Percentiles rank a stretch among this genome's conserved stretches.
phyloP scores from a whole-genome alignment of 345 rosid genomes.

The Populus davidiana region DNA sequence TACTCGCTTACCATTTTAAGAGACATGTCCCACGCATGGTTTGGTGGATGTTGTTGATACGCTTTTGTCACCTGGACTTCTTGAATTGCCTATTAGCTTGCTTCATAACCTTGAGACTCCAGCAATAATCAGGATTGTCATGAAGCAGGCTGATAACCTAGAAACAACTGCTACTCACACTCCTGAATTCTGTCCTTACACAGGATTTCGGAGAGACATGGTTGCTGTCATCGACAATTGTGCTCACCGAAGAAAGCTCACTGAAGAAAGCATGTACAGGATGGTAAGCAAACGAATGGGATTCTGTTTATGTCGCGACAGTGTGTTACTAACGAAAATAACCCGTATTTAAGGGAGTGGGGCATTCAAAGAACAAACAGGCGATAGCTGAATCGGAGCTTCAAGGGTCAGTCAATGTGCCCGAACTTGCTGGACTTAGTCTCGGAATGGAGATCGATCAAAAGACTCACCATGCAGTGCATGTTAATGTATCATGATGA shows the following conservation, averaged over 20 bases:
- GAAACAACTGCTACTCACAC: no score
- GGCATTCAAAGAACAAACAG: slow-evolving; percentile 60
- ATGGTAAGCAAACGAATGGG: slow-evolving; percentile 55
- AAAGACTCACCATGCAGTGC: slow-evolving; percentile 55
- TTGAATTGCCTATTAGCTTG: no score
- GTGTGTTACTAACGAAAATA: slow-evolving; percentile 68
- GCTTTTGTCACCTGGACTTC: no score
- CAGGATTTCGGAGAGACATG: slow-evolving; percentile 56
- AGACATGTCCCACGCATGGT: no score
- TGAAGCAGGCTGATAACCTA: no score
- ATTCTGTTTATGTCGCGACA: slow-evolving; percentile 60
- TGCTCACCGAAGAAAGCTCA: no score
- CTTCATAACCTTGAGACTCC: no score
- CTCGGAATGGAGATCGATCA: slow-evolving; percentile 68
- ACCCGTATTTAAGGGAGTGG: slow-evolving; percentile 82
- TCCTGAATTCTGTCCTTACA: no score
- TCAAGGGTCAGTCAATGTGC: slow-evolving; percentile 65
- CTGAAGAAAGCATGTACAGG: slow-evolving; percentile 58
- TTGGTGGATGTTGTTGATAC: no score
- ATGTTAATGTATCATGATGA: slow-evolving; percentile 46
- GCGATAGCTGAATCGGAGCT: slow-evolving; percentile 64
- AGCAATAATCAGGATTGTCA: no score
- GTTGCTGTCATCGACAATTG: slow-evolving; percentile 53
- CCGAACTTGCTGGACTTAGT: slow-evolving; percentile 63
- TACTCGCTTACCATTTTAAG: no score